A percentile compares a stretch with the other conserved stretches of the same genome.
Conservation (phyloP, 345 rosid genomes). For the Citrus medica region DNA sequence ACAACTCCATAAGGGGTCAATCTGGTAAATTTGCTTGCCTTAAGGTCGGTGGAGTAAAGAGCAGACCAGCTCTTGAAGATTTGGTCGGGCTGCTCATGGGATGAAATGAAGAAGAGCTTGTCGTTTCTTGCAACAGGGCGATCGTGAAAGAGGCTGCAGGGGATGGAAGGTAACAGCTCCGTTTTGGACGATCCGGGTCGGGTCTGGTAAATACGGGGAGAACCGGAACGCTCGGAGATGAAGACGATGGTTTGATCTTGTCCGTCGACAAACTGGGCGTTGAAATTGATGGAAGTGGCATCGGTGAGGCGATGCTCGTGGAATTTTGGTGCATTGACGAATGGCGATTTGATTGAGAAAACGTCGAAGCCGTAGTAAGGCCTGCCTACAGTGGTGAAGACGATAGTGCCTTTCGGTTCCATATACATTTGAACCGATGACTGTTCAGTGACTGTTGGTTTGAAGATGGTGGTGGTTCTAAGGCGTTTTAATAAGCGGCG, state of each 20-base stretch:
- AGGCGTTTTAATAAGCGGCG: not conserved
- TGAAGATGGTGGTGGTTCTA: not conserved
- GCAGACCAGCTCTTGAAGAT: slow-evolving; percentile 70
- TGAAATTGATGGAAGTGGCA: slow-evolving; percentile 68
- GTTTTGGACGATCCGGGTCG: slow-evolving; percentile 33
- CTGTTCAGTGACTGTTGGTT: not conserved
- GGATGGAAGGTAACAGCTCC: slow-evolving; percentile 42
- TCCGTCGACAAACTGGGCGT: slow-evolving; percentile 53
- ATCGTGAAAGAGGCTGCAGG: slow-evolving; percentile 75
- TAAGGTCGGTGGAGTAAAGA: slow-evolving; percentile 39
- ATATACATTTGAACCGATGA: slow-evolving; percentile 40
- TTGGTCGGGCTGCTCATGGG: slow-evolving; percentile 62
- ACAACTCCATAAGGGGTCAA: slow-evolving; percentile 56
- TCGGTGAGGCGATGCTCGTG: slow-evolving; percentile 59
- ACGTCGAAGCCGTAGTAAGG: slow-evolving; percentile 73
- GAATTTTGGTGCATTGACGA: slow-evolving; percentile 14
- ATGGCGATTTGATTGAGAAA: slow-evolving; percentile 42
- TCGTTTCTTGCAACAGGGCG: slow-evolving; percentile 52
- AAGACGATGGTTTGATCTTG: slow-evolving; percentile 39
- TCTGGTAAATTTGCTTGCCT: slow-evolving; percentile 24
- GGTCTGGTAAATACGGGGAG: slow-evolving; percentile 40
- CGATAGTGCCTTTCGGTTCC: slow-evolving; percentile 52
- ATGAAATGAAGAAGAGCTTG: slow-evolving; percentile 65
- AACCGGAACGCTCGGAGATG: slow-evolving; percentile 67
- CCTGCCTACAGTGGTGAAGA: slow-evolving; percentile 70